Evolutionary conservation across 2,329 filamentous ascomycete genomes (phyloP), one percentile per base, ranked within the genome.

Genomic region (Hortaea sp.): DNA sequence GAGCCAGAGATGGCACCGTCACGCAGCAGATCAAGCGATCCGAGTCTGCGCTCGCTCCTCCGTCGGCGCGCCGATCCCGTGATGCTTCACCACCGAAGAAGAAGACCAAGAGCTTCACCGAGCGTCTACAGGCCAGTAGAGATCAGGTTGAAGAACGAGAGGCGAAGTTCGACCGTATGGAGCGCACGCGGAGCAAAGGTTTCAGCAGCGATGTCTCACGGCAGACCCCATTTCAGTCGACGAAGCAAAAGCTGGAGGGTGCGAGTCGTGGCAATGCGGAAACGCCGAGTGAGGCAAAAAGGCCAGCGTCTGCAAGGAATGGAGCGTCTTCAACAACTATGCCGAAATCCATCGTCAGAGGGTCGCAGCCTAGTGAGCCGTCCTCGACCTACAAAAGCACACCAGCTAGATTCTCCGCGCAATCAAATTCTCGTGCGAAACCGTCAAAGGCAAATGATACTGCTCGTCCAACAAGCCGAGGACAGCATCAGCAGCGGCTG

Each of bases 91-190:
- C 54, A 39, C 51, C 50, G 48, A 65, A 55, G 40, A 20, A 20
- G 20, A 20, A 20, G 20, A 58, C 62, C 13, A 82, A 79, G 56
- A 74, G 79, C 45, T 98, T 97, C 66, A 95, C 85, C 60, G 88
- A 97, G 64, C 76, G 89, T 41, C 77, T 98, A 50, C 82, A 85
- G 1, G 80, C 85, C 42, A 82, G 81, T 34, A 78, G 68, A 48
- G 55, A 57, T 27, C 64, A 65, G 39, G 67, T 69, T 11, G 64
- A 66, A 37, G 65, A 69, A 47, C 63, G 64, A 20, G 63, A 71
- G 47, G 69, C 66, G 9, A 73, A 69, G 51, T 61, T 69, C 12
- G 61, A 67, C 1, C 65, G 67, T 12, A 65, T 73, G 3, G 64
- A 69, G 50, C 61, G 64, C 41, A 57, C 66, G 10, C 62, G 71